A percentile compares a stretch with the other conserved stretches of the same genome.
These are phyloP conservation scores for Barnettozyma pratensis DNA, from an alignment of 805 yeast genomes.

Conservation along the genomic window DNA sequence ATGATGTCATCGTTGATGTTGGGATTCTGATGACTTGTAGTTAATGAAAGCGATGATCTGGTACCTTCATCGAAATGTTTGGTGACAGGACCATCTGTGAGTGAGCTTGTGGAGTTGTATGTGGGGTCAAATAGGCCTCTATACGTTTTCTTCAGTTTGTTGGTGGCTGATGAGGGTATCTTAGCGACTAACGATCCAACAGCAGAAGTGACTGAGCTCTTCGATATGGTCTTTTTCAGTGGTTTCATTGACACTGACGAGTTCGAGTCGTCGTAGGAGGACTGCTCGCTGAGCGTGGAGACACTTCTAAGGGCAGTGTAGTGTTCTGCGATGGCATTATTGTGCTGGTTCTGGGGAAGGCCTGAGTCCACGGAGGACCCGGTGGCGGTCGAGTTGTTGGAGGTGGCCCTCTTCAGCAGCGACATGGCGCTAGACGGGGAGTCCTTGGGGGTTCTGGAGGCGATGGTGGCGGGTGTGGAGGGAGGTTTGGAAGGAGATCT, in stretches of 20 bases:
- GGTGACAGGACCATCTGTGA: conserved; percentile 22
- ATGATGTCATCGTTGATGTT: conserved; percentile 3
- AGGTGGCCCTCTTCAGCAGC: conserved; percentile 6
- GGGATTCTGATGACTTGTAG: not conserved
- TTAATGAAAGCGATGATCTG: conserved; percentile 1
- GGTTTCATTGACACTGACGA: conserved; percentile 5
- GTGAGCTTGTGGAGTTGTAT: not conserved
- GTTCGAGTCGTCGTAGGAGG: conserved; percentile 7
- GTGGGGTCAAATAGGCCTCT: conserved; percentile 8
- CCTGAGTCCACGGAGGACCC: not conserved
- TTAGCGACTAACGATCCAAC: conserved; percentile 7
- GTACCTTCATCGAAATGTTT: conserved; percentile 15
- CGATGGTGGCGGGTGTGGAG: not conserved
- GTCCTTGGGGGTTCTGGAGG: not conserved
- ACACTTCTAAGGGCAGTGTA: conserved; percentile 15
- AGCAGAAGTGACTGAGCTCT: conserved; percentile 12
- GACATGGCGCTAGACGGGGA: conserved; percentile 4
- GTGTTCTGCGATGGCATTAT: conserved; percentile 15
- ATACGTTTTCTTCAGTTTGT: conserved; percentile 15
- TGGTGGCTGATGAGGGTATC: conserved; percentile 8
- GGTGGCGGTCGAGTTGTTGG: not conserved
- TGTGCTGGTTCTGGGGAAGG: not conserved
- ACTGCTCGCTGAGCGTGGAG: conserved; percentile 8
- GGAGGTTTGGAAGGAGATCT: not conserved
- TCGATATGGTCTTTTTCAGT: conserved; percentile 12